A percentile compares a stretch with the other conserved stretches of the same genome.
Conservation (phyloP, 352 stramenopile species). For the Globisporangium yorkense region DNA sequence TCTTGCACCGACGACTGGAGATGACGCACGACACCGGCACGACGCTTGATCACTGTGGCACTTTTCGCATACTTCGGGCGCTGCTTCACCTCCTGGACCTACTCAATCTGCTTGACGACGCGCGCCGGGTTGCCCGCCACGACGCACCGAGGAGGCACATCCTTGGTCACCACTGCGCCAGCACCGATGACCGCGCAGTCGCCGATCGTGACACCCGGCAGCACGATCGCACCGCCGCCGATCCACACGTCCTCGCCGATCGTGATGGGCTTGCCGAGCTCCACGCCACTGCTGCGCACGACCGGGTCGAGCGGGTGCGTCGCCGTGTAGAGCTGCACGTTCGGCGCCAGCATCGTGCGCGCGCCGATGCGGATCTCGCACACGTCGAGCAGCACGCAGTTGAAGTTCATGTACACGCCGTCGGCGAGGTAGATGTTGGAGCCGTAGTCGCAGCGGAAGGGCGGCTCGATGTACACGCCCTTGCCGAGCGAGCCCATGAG, state of each 20-base stretch:
- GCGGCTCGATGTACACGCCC: conserved; percentile 61
- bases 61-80: too few species aligned
- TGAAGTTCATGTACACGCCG: conserved; percentile 87
- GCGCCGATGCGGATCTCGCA: conserved; percentile 73
- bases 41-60: too few species aligned
- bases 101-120: conserved; percentile 63
- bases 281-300: conserved; percentile 27
- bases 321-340: conserved; percentile 76
- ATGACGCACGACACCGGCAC: too few species aligned
- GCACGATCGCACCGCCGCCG: conserved; percentile 64
- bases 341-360: conserved; percentile 64
- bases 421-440: conserved; percentile 71
- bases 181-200: conserved; percentile 55
- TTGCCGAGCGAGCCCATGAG: conserved; percentile 38
- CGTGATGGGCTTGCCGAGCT: conserved; percentile 61
- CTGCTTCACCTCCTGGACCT: neutral
- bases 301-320: conserved; percentile 65
- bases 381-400: conserved; percentile 82
- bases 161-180: conserved; percentile 74
- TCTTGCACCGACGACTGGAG: too few species aligned
- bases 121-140: conserved; percentile 68
- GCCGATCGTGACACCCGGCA: conserved; percentile 66
- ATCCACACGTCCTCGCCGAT: conserved; percentile 86
- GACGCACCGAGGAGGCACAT: conserved; percentile 56
- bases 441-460: conserved; percentile 88